These are phyloP conservation scores for Phialophora chinensis DNA, from an alignment of 2,329 filamentous ascomycete genomes.

Conservation along the genomic window DNA sequence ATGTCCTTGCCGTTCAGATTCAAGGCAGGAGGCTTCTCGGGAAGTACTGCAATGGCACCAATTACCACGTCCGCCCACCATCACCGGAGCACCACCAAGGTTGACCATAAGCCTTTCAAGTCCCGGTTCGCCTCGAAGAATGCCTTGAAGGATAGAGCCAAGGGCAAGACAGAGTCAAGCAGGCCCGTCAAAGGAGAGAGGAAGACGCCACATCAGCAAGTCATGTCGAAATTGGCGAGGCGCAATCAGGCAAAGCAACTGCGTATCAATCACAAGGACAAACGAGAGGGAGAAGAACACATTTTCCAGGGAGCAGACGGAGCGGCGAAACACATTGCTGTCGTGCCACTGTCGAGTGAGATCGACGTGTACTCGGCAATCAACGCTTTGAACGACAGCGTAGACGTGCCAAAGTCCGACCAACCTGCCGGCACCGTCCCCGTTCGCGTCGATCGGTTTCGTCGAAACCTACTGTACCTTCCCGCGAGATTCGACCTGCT, in stretches of 20 bases:
- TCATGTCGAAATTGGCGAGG: conserved; percentile 96
- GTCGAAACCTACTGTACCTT: conserved; percentile 90
- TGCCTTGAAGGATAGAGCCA: conserved; percentile 79
- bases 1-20: conserved; percentile 79
- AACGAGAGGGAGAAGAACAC: conserved; percentile 77
- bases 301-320: conserved; percentile 87
- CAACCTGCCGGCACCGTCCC: conserved; percentile 64
- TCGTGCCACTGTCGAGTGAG: conserved; percentile 81
- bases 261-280: conserved; percentile 80
- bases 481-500: conserved; percentile 75
- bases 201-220: conserved; percentile 91
- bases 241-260: conserved; percentile 94
- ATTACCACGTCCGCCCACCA: conserved; percentile 71
- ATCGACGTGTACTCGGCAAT: conserved; percentile 72
- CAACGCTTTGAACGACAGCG: conserved; percentile 72
- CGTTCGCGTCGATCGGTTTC: conserved; percentile 84
- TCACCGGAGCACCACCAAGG: conserved; percentile 91
- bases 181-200: conserved; percentile 69
- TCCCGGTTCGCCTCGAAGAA: conserved; percentile 88
- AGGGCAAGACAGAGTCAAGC: conserved; percentile 78
- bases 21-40: conserved; percentile 73
- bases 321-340: conserved; percentile 83
- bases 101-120: conserved; percentile 88
- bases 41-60: conserved; percentile 73
- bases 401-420: conserved; percentile 75